Evolutionary conservation across 2,329 filamentous ascomycete genomes (phyloP).

Genomic region (Hypoxylon sp.): DNA sequence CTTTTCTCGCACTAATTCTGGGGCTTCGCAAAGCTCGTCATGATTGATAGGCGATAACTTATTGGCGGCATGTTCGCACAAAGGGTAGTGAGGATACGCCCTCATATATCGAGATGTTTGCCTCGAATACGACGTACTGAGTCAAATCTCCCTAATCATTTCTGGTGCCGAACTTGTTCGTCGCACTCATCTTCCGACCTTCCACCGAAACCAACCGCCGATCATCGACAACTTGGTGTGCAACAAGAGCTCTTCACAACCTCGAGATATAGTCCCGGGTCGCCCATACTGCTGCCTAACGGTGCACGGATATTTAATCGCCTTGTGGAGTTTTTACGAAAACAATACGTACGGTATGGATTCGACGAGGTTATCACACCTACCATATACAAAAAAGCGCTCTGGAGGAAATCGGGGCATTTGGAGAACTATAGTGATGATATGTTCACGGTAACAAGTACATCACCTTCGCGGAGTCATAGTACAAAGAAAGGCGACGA

Average conservation of each 20-base stretch:
- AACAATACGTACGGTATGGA: slow-evolving; percentile 86
- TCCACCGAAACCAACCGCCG: slow-evolving; percentile 55
- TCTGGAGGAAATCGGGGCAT: slow-evolving; percentile 90
- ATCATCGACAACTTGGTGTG: slow-evolving; percentile 73
- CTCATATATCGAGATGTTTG: slow-evolving; percentile 37
- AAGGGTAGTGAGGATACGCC: slow-evolving; percentile 40
- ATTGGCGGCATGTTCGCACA: slow-evolving; percentile 49
- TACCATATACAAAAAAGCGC: slow-evolving; percentile 88
- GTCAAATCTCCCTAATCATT: slow-evolving; percentile 16
- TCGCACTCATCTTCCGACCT: slow-evolving; percentile 49
- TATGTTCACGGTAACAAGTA: slow-evolving; percentile 85
- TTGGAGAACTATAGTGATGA: slow-evolving; percentile 92
- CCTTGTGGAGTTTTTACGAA: slow-evolving; percentile 83
- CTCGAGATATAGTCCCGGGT: slow-evolving; percentile 85
- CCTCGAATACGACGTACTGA: slow-evolving; percentile 34
- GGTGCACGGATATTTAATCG: slow-evolving; percentile 88
- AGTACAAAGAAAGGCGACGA: slow-evolving; percentile 54
- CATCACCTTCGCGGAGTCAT: slow-evolving; percentile 60
- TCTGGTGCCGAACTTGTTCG: slow-evolving; percentile 48
- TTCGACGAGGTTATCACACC: slow-evolving; percentile 92
- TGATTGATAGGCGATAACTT: slow-evolving; percentile 33
- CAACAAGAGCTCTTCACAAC: slow-evolving; percentile 84
- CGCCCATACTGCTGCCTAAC: slow-evolving; percentile 86
- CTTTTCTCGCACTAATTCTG: slow-evolving; percentile 23
- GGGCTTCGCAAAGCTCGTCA: slow-evolving; percentile 19